Evolutionary conservation across 1,139 yeast genomes (phyloP), one percentile per base, ranked within the genome.

Genomic region (Ogataea hybrid): DNA sequence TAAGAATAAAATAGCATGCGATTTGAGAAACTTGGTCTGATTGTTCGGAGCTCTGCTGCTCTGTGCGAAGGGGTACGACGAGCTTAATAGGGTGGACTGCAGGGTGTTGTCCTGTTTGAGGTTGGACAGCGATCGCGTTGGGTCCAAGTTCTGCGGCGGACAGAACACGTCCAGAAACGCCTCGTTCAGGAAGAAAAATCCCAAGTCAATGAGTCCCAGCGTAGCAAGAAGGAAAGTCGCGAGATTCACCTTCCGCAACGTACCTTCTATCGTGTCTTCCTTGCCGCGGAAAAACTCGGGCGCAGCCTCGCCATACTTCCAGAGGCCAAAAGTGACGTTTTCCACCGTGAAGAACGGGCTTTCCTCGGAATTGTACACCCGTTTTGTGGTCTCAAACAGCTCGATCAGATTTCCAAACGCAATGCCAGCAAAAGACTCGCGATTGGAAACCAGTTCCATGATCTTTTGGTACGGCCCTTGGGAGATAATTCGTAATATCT

Each of bases 171-270:
- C 90, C 44, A 90, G 66, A 53, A 90, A 92, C 37, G 84, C 79
- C 57, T 86, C 89, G 61, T 90, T 86, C 51, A 92, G 71, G 59
- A 84, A 82, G 64, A 82, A 85, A 60, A 92, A 89, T 1, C 97
- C 97, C 37, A 87, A 84, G 49, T 87, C 94, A 45, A 85, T 75
- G 6, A 87, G 75, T 39, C 96, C 95, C 48, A 89, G 70, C 1
- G 94, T 79, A 0, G 97, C 95, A 12, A 89, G 77, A 33, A 88
- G 69, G 59, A 89, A 92, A 0, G 96, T 88, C 0, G 96, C 87
- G 52, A 92, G 65, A 56, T 92, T 92, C 2, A 89, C 86, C 54
- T 90, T 86, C 47, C 95, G 77, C 29, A 90, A 63, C 0, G 92
- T 81, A 17, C 83, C 73, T 49, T 80, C 86, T 30, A 81, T 72